A percentile compares a stretch with the other conserved stretches of the same genome.
Conservation (phyloP, 345 rosid species). For the Boechera stricta region DNA sequence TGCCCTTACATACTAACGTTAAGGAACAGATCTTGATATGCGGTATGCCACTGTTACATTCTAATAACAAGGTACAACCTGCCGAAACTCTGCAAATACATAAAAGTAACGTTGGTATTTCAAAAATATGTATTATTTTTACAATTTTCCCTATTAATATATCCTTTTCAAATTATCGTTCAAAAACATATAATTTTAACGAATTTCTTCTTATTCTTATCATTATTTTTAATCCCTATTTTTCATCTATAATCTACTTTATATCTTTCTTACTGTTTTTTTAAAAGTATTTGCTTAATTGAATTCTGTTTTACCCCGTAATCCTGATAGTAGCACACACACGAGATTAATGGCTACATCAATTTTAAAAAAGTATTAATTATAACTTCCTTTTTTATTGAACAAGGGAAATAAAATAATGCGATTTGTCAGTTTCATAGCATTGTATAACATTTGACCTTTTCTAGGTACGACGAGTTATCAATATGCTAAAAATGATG, state of each 20-base stretch:
- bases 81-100: too few species aligned
- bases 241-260: not conserved
- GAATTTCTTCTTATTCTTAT: not conserved
- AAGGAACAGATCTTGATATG: too few species aligned
- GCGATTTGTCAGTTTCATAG: slow-evolving; percentile 10
- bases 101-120: too few species aligned
- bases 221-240: not conserved
- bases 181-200: too few species aligned
- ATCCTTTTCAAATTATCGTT: too few species aligned
- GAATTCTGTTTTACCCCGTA: not conserved
- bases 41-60: too few species aligned
- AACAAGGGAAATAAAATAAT: not conserved
- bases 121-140: too few species aligned
- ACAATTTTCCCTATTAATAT: too few species aligned
- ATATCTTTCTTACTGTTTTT: not conserved
- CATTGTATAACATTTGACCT: not conserved
- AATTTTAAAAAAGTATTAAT: not conserved
- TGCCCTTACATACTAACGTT: too few species aligned
- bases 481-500: not conserved
- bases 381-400: not conserved
- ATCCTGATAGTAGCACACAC: slow-evolving; percentile 20
- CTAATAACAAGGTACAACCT: too few species aligned
- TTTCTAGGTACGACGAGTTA: slow-evolving; percentile 1
- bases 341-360: not conserved
- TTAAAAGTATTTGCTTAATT: not conserved